Conservation (phyloP, 2,329 filamentous ascomycete species). For the Talaromyces sp. region DNA sequence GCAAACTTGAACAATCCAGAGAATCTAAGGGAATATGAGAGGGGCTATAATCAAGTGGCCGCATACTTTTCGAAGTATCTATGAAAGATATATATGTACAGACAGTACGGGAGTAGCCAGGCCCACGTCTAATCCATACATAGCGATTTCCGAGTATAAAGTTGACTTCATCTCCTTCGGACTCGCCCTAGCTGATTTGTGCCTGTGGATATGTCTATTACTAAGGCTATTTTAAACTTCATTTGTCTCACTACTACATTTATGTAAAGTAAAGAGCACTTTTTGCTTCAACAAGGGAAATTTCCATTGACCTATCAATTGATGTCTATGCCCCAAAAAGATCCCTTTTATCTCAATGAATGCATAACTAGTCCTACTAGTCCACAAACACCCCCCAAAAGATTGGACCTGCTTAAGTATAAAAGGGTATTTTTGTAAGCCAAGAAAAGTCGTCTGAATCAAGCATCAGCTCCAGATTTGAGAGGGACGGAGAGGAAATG, state of each 20-base stretch:
- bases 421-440: conserved; percentile 1
- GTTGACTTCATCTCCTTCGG: no score
- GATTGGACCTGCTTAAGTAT: background rate
- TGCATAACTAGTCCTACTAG: no score
- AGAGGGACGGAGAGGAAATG: background rate
- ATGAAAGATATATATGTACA: background rate
- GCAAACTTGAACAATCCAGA: conserved; percentile 52
- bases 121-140: background rate
- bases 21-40: conserved; percentile 54
- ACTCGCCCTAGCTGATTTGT: no score
- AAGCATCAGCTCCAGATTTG: background rate
- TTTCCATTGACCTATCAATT: no score
- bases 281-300: no score
- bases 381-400: background rate
- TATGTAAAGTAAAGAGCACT: no score
- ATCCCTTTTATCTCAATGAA: no score
- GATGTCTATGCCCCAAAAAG: no score
- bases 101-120: background rate
- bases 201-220: no score
- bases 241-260: no score
- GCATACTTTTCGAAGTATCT: background rate
- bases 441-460: conserved; percentile 2
- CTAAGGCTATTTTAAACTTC: no score
- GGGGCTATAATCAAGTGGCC: conserved; percentile 18
- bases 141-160: no score